These are phyloP conservation scores for Ceriops zippeliana DNA, from an alignment of 345 rosid species.

Conservation along the genomic window DNA sequence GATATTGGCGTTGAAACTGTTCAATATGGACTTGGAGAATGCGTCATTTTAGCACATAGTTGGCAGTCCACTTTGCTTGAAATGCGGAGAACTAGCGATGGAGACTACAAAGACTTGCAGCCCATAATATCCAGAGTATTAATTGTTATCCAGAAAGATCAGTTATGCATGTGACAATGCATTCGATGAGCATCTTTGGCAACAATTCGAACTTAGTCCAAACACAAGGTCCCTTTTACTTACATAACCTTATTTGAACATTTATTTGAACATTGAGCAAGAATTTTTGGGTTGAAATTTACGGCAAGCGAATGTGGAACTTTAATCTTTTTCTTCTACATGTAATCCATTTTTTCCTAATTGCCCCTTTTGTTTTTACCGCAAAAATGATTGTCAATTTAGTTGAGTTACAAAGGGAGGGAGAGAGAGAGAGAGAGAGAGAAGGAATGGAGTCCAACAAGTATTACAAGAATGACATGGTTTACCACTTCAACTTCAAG, in stretches of 20 bases:
- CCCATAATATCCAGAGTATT: not conserved
- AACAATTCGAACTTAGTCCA: too few species aligned
- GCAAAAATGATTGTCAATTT: not conserved
- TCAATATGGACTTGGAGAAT: not conserved
- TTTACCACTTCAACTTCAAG: not conserved
- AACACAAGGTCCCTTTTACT: too few species aligned
- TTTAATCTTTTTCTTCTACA: not conserved
- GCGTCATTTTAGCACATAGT: not conserved
- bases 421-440: not conserved
- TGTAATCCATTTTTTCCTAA: not conserved
- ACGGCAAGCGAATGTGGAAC: not conserved
- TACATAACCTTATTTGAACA: too few species aligned
- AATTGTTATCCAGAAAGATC: not conserved
- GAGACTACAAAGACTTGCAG: not conserved
- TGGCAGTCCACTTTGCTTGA: not conserved
- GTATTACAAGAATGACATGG: not conserved
- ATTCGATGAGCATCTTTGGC: too few species aligned
- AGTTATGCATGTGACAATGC: too few species aligned
- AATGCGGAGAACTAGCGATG: not conserved
- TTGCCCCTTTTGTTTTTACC: not conserved
- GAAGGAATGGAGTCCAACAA: slow-evolving; percentile 4
- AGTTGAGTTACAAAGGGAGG: not conserved
- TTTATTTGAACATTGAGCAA: too few species aligned
- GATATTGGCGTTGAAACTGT: not conserved
- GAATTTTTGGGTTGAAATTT: too few species aligned